Evolutionary conservation across 2,329 filamentous ascomycete species (phyloP).

Genomic region (Sporothrix luriei): DNA sequence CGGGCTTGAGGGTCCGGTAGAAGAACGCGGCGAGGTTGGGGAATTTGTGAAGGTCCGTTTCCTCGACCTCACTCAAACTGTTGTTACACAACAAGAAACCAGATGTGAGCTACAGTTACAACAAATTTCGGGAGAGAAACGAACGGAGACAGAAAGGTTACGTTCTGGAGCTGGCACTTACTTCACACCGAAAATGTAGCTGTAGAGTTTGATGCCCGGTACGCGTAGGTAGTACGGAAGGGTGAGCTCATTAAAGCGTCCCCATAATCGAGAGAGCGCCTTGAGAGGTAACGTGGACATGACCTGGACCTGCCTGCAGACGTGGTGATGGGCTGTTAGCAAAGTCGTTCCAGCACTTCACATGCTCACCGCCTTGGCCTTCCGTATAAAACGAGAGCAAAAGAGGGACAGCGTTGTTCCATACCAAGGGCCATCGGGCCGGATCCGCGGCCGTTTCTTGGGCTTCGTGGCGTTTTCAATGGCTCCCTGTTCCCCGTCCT

Average conservation of each 20-base stretch:
- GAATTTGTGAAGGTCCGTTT: constrained; percentile 85
- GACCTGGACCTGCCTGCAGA: constrained; percentile 74
- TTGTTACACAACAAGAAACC: constrained; percentile 12
- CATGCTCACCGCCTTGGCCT: constrained; percentile 19
- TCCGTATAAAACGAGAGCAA: background rate
- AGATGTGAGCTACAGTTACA: background rate
- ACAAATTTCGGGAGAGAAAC: too few species aligned
- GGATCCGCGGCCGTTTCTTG: constrained; percentile 63
- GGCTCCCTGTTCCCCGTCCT: constrained; percentile 49
- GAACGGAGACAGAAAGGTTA: constrained; percentile 19
- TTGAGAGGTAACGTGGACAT: constrained; percentile 93
- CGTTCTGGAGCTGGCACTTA: constrained; percentile 40
- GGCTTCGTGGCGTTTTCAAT: constrained; percentile 48
- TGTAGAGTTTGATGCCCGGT: constrained; percentile 89
- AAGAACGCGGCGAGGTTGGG: constrained; percentile 96
- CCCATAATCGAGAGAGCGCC: constrained; percentile 86
- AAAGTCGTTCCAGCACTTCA: background rate
- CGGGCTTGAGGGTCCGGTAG: constrained; percentile 91
- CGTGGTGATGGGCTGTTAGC: constrained; percentile 33
- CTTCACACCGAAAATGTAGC: constrained; percentile 88
- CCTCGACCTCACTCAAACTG: constrained; percentile 80
- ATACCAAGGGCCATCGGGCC: constrained; percentile 82
- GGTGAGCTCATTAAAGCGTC: constrained; percentile 83
- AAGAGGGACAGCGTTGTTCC: constrained; percentile 27
- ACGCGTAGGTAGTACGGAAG: constrained; percentile 86